Evolutionary conservation across 495 filamentous ascomycete species (phyloP).

Genomic region (Neurospora terricola): DNA sequence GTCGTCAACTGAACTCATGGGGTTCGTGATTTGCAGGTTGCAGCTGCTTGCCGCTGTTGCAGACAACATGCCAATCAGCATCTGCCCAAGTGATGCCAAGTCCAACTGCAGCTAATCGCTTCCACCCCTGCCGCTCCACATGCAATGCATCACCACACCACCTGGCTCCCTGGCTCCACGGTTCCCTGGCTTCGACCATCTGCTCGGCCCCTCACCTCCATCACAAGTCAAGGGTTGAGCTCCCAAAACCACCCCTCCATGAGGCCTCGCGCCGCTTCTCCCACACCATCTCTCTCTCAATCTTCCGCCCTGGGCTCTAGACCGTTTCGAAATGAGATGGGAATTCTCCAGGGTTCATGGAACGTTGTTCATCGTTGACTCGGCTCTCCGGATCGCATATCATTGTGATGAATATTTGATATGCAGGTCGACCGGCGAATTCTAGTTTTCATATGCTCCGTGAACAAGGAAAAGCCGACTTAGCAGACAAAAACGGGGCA

Average conservation of each 20-base stretch:
- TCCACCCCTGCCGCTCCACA: conserved; percentile 10
- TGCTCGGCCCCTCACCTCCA: conserved; percentile 10
- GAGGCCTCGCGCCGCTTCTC: conserved; percentile 3
- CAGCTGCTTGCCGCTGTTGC: conserved; percentile 17
- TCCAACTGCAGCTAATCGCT: conserved; percentile 17
- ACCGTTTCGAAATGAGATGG: background rate
- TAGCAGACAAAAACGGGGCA: background rate
- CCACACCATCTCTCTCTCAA: conserved; percentile 20
- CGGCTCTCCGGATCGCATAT: background rate
- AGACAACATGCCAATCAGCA: conserved; percentile 12
- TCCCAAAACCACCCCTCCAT: conserved; percentile 8
- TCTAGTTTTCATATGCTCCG: background rate
- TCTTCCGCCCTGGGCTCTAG: background rate
- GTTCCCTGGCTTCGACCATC: conserved; percentile 3
- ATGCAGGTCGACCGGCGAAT: background rate
- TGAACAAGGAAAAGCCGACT: background rate
- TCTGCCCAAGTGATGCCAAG: conserved; percentile 9
- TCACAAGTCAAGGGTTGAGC: conserved; percentile 8
- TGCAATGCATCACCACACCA: conserved; percentile 6
- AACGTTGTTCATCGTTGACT: background rate
- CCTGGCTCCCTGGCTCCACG: conserved; percentile 9
- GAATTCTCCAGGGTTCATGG: background rate
- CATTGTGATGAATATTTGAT: background rate
- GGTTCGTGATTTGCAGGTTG: conserved; percentile 19
- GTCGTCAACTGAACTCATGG: conserved; percentile 12